Conservation (phyloP, 306 rosid genomes). For the Trifolium dubium region DNA sequence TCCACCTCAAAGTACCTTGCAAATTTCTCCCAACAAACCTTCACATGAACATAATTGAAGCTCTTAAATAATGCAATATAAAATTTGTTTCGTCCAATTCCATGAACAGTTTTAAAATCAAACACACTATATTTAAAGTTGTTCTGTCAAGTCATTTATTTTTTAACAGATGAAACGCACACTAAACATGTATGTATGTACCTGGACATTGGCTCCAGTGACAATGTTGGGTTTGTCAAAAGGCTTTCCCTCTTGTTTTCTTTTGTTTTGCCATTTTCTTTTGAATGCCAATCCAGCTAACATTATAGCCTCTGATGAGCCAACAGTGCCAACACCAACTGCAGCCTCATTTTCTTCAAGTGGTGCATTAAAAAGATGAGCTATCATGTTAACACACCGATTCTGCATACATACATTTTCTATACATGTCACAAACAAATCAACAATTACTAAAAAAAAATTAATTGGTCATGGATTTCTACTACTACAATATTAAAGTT, state of each 20-base stretch:
- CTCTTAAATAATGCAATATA: background rate
- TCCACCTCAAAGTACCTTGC: slow-evolving; percentile 98
- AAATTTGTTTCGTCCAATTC: too few relatives aligned
- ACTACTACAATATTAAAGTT: too few relatives aligned
- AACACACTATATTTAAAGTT: too few relatives aligned
- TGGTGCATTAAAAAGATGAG: slow-evolving; percentile 90
- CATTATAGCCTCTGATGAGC: slow-evolving; percentile 97
- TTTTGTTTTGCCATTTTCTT: slow-evolving; percentile 85
- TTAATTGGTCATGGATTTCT: too few relatives aligned
- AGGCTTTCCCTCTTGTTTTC: slow-evolving; percentile 66
- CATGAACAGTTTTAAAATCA: too few relatives aligned
- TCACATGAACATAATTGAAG: slow-evolving; percentile 12
- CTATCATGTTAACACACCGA: slow-evolving; percentile 95
- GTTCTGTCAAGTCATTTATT: too few relatives aligned
- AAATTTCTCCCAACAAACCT: slow-evolving; percentile 99
- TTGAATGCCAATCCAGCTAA: slow-evolving; percentile 97
- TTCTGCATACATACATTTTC: slow-evolving; percentile 51
- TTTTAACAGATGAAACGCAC: too few relatives aligned
- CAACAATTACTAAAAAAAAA: too few relatives aligned
- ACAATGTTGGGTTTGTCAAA: slow-evolving; percentile 90
- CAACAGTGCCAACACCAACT: slow-evolving; percentile 91
- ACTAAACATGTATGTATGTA: slow-evolving; percentile 12
- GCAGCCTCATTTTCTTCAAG: slow-evolving; percentile 74
- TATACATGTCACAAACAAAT: background rate
- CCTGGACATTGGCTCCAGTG: slow-evolving; percentile 97